Evolutionary conservation across 148 eudicot genomes (phyloP), one percentile per base, ranked within the genome.

Genomic region (Polygonum aviculare): DNA sequence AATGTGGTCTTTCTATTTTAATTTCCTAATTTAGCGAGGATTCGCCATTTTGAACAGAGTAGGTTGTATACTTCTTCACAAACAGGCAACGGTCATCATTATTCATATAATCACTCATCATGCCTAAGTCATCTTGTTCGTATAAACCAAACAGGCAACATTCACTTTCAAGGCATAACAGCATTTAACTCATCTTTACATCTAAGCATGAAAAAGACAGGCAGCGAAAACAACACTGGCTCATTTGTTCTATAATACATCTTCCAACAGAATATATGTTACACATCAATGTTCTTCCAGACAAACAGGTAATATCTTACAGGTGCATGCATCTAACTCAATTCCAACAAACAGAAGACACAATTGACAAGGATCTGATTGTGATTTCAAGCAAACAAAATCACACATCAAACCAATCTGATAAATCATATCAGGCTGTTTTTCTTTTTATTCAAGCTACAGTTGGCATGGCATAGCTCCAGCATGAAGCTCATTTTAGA

Each of bases 391-490:
- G 36, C 12, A 63, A 2, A 22, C 39, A 7, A 63, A 63, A 33
- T 63, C 40, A 12, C 39, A 33, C 12, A 63, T 63, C n/a, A 14
- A 36, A 36, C 72, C 41, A 4, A 67, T 35, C 45, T 33, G 72
- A 10, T 36, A n/a, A 36, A 60, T 10, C 8, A 36, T 67, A 67
- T 38, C 21, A 65, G n/a, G 70, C 70, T 65, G 19, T 35, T 36
- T 4, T 67, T 51, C 4, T 57, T 57, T 14, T 67, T 36, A 67
- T 67, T 67, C 72, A 67, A 36, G 72, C 45, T 35, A 26, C 31
- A 67, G 72, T 67, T 35, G 44, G n/a, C n/a, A 41, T 36, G 72
- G 71, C 40, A 65, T n/a, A 65, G 63, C 47, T 44, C 47, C 47
- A 44, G 47, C 63, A 2, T 57, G 63, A 11, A 57, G 33, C 63